A percentile compares a stretch with the other conserved stretches of the same genome.
Conservation (phyloP, 2,329 filamentous ascomycete genomes). For the Dactylellina cionopaga region DNA sequence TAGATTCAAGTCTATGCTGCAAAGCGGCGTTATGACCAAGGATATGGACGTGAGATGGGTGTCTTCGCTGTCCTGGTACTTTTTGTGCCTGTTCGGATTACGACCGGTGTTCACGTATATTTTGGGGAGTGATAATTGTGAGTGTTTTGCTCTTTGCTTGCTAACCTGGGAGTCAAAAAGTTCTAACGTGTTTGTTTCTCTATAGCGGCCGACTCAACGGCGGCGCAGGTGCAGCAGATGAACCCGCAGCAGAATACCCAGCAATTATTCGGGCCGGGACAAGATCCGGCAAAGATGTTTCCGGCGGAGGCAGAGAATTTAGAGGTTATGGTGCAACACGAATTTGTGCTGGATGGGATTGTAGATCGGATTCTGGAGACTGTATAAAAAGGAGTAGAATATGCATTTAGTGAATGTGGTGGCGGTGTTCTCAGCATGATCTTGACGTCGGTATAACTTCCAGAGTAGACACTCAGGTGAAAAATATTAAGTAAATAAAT, state of each 20-base stretch:
- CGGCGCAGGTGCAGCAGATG: conserved; percentile 82
- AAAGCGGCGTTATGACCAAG: conserved; percentile 92
- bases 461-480: too few relatives aligned
- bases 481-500: too few relatives aligned
- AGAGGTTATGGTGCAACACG: conserved; percentile 86
- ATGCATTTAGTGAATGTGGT: neutral
- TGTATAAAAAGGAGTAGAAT: conserved; percentile 12
- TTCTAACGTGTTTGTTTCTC: conserved; percentile 40
- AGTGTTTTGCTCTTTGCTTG: conserved; percentile 59
- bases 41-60: conserved; percentile 99
- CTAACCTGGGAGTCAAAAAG: neutral
- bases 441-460: too few relatives aligned
- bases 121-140: conserved; percentile 93
- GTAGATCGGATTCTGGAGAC: conserved; percentile 79
- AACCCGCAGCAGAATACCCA: conserved; percentile 70
- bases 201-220: conserved; percentile 86
- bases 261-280: conserved; percentile 84
- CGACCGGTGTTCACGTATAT: conserved; percentile 98
- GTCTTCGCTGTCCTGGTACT: conserved; percentile 98
- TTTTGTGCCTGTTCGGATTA: conserved; percentile 93
- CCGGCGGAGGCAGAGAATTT: conserved; percentile 91
- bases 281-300: conserved; percentile 96
- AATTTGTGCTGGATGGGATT: conserved; percentile 87
- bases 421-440: too few relatives aligned
- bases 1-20: conserved; percentile 99